phyloP scores from a whole-genome alignment of 768 basidiomycete genomes.

The Lentinula boryana region DNA sequence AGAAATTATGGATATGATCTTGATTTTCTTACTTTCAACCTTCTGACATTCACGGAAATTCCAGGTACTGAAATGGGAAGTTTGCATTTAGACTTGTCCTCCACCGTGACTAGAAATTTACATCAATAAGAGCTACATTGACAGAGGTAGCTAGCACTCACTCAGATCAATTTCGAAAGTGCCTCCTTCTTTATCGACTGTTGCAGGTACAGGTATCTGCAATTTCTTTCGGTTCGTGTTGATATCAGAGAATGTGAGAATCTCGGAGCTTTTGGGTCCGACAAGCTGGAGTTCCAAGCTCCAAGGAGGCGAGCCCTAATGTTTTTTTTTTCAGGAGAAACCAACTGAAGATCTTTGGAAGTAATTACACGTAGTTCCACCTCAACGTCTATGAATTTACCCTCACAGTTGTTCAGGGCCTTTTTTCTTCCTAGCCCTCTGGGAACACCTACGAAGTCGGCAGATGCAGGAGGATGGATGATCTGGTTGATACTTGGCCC shows the following conservation, averaged over 20 bases:
- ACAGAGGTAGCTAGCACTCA: conserved; percentile 16
- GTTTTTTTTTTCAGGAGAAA: background rate
- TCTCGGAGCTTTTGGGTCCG: conserved; percentile 63
- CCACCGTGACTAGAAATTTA: conserved; percentile 56
- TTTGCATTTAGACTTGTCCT: conserved; percentile 86
- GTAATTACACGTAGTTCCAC: conserved; percentile 69
- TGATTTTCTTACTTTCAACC: conserved; percentile 55
- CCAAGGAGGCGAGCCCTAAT: conserved; percentile 89
- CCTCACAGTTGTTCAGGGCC: conserved; percentile 73
- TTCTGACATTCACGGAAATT: conserved; percentile 76
- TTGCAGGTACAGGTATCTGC: conserved; percentile 61
- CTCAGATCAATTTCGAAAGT: conserved; percentile 75
- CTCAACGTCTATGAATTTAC: conserved; percentile 66
- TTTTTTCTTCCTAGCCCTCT: conserved; percentile 35
- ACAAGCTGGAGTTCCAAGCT: conserved; percentile 78
- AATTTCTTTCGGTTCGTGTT: conserved; percentile 48
- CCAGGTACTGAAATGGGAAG: conserved; percentile 71
- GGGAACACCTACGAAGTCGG: conserved; percentile 52
- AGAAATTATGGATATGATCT: background rate
- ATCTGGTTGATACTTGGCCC: conserved; percentile 81
- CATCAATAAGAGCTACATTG: background rate
- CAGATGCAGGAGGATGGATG: conserved; percentile 84
- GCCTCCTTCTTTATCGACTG: conserved; percentile 63
- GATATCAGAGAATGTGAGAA: conserved; percentile 49
- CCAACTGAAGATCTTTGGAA: background rate